A percentile compares a stretch with the other conserved stretches of the same genome.
Conservation (phyloP, 2,329 filamentous ascomycete species). For the Acrocalymma vagum region DNA sequence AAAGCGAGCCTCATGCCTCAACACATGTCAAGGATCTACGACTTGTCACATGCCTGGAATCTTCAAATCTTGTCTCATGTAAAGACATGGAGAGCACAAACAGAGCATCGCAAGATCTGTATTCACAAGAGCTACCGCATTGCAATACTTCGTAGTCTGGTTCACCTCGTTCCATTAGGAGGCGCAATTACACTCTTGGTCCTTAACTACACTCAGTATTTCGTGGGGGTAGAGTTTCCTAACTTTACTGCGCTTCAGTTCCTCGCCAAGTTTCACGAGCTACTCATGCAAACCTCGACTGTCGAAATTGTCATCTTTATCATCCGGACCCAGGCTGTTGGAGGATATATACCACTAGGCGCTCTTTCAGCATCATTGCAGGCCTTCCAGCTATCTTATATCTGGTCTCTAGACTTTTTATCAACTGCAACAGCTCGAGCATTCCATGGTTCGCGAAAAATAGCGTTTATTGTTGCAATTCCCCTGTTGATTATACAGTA, state of each 20-base stretch:
- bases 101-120: constrained; percentile 17
- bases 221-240: constrained; percentile 1
- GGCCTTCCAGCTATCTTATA: constrained; percentile 16
- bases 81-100: no score
- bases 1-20: no score
- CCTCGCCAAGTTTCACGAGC: constrained; percentile 25
- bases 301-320: constrained; percentile 11
- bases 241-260: constrained; percentile 19
- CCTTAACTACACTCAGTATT: constrained; percentile 9
- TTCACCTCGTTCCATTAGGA: constrained; percentile 13
- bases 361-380: constrained; percentile 16
- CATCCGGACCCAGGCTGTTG: constrained; percentile 6
- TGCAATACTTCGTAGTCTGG: constrained; percentile 10
- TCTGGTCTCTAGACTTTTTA: constrained; percentile 24
- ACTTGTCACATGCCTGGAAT: no score
- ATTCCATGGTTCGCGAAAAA: neutral
- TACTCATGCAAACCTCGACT: constrained; percentile 24
- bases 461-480: neutral
- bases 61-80: no score
- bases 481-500: neutral
- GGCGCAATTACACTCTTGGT: constrained; percentile 9
- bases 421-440: neutral
- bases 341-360: constrained; percentile 14
- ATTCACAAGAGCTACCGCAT: constrained; percentile 10
- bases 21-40: no score